Evolutionary conservation across 2,329 filamentous ascomycete species (phyloP).

Genomic region (Botrytis pseudocinerea): DNA sequence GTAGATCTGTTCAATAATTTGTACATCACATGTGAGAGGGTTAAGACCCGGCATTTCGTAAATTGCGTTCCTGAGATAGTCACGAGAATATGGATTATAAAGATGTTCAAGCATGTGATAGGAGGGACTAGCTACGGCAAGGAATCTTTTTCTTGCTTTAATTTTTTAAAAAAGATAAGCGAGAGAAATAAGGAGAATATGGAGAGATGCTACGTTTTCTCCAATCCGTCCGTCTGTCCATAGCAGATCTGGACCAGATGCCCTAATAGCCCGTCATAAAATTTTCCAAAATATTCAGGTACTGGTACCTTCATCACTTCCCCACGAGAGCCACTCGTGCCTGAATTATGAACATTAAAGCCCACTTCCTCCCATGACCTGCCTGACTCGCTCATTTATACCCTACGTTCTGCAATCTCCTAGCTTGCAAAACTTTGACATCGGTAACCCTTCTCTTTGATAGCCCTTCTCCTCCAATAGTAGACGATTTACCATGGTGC

Average conservation of each 20-base stretch:
- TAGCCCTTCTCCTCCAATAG: too few relatives aligned
- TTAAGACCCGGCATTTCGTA: too few relatives aligned
- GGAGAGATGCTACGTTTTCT: neutral
- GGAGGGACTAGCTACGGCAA: neutral
- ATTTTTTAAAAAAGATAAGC: neutral
- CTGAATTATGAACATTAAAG: neutral
- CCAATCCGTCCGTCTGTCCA: fast-evolving
- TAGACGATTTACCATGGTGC: neutral
- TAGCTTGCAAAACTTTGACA: neutral
- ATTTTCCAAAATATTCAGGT: neutral
- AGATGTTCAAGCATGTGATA: neutral
- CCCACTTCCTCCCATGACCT: neutral
- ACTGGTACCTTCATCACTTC: neutral
- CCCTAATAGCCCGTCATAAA: neutral
- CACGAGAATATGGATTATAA: neutral
- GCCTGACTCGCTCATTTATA: fast-evolving
- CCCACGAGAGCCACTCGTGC: neutral
- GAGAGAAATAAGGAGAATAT: neutral
- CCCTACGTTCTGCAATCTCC: neutral
- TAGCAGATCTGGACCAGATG: fast-evolving
- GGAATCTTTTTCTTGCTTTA: neutral
- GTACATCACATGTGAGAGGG: neutral
- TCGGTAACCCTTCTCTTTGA: too few relatives aligned
- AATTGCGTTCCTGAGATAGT: neutral
- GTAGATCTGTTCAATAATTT: neutral